phyloP scores from a whole-genome alignment of 2,329 filamentous ascomycete species.

The Penicillium hesseltinei region DNA sequence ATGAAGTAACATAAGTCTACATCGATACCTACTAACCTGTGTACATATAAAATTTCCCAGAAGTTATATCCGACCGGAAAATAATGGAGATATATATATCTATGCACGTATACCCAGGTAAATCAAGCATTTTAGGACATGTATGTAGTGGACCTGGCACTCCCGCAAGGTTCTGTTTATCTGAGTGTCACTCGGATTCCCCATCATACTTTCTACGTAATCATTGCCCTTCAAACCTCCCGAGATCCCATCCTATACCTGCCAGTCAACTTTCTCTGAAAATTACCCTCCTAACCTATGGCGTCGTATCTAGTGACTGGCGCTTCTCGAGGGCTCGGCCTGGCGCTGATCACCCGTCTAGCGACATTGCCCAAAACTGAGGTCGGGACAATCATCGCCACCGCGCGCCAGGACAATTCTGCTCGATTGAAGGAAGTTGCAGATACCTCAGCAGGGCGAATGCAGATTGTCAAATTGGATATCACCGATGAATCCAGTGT shows the following conservation, averaged over 20 bases:
- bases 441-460: constrained; percentile 33
- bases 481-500: constrained; percentile 38
- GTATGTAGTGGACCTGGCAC: too few species aligned
- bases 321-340: constrained; percentile 37
- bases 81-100: neutral
- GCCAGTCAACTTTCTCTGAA: too few species aligned
- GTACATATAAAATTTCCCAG: neutral
- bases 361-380: constrained; percentile 31
- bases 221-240: neutral
- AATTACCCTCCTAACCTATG: constrained; percentile 21
- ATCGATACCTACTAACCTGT: neutral
- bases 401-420: constrained; percentile 37
- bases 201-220: neutral
- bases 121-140: neutral
- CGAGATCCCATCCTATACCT: too few species aligned
- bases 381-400: constrained; percentile 44
- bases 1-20: too few species aligned
- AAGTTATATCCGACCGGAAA: neutral
- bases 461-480: constrained; percentile 41
- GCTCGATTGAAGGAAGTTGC: constrained; percentile 37
- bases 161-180: too few species aligned
- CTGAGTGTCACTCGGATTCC: too few species aligned
- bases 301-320: constrained; percentile 41
- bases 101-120: neutral
- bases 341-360: constrained; percentile 34